Base-by-base conservation (phyloP, 306 rosid species). In the Abrus precatorius region DNA sequence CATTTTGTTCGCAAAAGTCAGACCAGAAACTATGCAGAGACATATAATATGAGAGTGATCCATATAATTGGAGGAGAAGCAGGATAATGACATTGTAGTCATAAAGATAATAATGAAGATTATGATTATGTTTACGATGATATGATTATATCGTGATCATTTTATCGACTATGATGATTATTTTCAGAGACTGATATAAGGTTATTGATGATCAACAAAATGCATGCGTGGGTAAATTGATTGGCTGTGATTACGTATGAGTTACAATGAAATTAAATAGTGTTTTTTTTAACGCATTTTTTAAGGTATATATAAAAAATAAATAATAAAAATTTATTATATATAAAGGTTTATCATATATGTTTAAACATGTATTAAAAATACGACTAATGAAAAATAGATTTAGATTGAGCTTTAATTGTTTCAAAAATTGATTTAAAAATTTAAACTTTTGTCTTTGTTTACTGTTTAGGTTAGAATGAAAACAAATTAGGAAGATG, bases 1-100 rank as follows among this genome's bases (percentile, higher is more conserved):
- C 60, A 69, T 40, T 45, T 52, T 79, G 87, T 27, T 75, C 47
- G 70, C 72, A 45, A 80, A 86, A 70, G 57, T 54, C 45, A 38
- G 36, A 48, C 50, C 56, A 75, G 75, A 75, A 56, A 32, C 47
- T 43, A 49, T 27, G 49, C 33, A 80, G 44, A 69, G 60, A 59
- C 74, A 43, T 71, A 67, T 43, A 44, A 43, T 27, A 66, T 12
- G 66, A 53, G 66, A 73, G 77, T 82, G 65, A 40, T 76, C 57
- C 32, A 36, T 28, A 68, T 69, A 36, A 36, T 36, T 41, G 67
- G 43, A 33, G 68, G 77, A 67, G 28, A 36, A 61, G 1, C 9
- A 67, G 11, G 72, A 69, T 14, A 40, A 29, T 43, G 81, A 80
- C 74, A 34, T 30, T 54, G 59, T 32, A 38, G 66, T 40, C 72